phyloP scores from a whole-genome alignment of 106 monocot genomes.

The Apostasia ramifera region DNA sequence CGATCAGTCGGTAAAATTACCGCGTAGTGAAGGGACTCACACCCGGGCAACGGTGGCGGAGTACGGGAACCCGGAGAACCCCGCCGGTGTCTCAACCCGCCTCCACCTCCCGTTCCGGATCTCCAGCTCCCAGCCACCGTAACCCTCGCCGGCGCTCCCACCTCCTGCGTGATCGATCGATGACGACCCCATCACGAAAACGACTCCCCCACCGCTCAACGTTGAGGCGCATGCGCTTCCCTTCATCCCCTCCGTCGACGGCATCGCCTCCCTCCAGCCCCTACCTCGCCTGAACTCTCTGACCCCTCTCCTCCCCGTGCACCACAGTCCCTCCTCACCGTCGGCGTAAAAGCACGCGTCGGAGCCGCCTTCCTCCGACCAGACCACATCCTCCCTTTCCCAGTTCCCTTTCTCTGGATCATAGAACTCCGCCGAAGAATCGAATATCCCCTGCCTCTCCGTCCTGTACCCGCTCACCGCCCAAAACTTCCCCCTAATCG shows the following conservation, averaged over 20 bases:
- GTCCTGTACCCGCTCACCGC: constrained; percentile 41
- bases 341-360: constrained; percentile 1
- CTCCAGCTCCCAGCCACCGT: constrained; percentile 29
- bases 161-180: constrained; percentile 1
- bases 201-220: constrained; percentile 4
- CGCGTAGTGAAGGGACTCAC: neutral
- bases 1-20: too few relatives aligned
- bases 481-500: constrained; percentile 16
- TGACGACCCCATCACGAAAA: constrained; percentile 6
- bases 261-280: constrained; percentile 26
- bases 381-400: constrained; percentile 26
- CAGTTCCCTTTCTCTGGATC: constrained; percentile 22
- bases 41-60: constrained; percentile 27
- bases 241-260: constrained; percentile 17
- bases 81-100: constrained; percentile 16
- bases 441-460: constrained; percentile 44
- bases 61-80: constrained; percentile 38
- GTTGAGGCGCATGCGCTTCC: constrained; percentile 15
- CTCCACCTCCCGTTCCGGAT: constrained; percentile 23
- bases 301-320: constrained; percentile 24
- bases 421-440: constrained; percentile 28
- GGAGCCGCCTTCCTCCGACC: constrained; percentile 9
- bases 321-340: constrained; percentile 16
- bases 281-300: constrained; percentile 21
- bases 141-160: constrained; percentile 5